These are phyloP conservation scores for Zarea fungicola DNA, from an alignment of 2,329 filamentous ascomycete genomes.

Conservation along the genomic window DNA sequence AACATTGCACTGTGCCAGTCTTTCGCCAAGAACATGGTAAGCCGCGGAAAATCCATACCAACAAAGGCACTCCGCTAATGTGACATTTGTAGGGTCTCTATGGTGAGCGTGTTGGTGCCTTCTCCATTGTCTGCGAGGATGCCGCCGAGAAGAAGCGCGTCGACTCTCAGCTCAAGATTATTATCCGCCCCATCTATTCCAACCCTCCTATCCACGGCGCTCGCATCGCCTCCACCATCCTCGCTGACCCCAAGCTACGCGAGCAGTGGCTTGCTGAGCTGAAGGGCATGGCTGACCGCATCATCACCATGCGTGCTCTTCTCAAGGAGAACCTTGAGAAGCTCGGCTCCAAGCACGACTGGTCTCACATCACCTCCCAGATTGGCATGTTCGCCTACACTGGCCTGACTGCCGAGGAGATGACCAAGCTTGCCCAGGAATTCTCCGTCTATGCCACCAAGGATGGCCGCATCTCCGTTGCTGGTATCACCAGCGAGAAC, in stretches of 20 bases:
- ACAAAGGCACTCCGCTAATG: too few species aligned
- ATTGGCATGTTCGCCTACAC: conserved; percentile 99
- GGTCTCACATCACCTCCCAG: conserved; percentile 97
- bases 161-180: conserved; percentile 96
- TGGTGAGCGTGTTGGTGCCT: conserved; percentile 94
- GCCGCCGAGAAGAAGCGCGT: conserved; percentile 91
- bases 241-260: conserved; percentile 80
- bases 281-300: conserved; percentile 98
- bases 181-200: conserved; percentile 94
- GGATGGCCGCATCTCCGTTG: conserved; percentile 81
- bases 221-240: conserved; percentile 85
- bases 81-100: conserved; percentile 70
- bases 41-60: too few species aligned
- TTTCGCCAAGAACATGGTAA: conserved; percentile 98
- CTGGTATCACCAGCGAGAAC: conserved; percentile 75
- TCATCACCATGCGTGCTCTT: conserved; percentile 94
- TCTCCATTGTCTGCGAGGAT: conserved; percentile 83
- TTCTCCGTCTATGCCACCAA: conserved; percentile 97
- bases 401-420: conserved; percentile 83
- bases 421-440: conserved; percentile 87
- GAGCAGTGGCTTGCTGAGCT: conserved; percentile 94
- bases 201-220: conserved; percentile 97
- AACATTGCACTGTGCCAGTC: conserved; percentile 84
- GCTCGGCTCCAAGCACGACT: conserved; percentile 93
- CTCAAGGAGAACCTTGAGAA: conserved; percentile 93